These are phyloP conservation scores for Cyanodermella asteris DNA, from an alignment of 2,329 filamentous ascomycete species.

Conservation along the genomic window DNA sequence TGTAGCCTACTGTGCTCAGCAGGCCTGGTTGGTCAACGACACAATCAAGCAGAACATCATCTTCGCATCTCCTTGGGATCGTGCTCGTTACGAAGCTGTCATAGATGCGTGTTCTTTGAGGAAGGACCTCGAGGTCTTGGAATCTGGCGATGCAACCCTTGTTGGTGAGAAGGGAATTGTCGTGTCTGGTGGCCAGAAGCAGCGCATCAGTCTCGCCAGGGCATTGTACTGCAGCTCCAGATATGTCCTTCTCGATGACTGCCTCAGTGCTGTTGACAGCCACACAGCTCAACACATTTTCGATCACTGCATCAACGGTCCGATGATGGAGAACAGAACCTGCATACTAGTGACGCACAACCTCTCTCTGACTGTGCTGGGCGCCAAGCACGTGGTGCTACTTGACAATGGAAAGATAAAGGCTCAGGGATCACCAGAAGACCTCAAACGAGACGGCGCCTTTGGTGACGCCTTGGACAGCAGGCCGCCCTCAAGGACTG, in stretches of 20 bases:
- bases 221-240: slow-evolving; percentile 90
- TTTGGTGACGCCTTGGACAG: slow-evolving; percentile 67
- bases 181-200: slow-evolving; percentile 89
- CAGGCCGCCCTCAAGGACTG: slow-evolving; percentile 42
- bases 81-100: slow-evolving; percentile 67
- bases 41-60: slow-evolving; percentile 92
- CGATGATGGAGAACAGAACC: slow-evolving; percentile 69
- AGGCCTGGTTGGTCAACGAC: slow-evolving; percentile 90
- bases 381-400: slow-evolving; percentile 59
- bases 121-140: slow-evolving; percentile 76
- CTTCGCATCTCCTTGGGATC: slow-evolving; percentile 62
- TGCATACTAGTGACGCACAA: slow-evolving; percentile 96
- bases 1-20: slow-evolving; percentile 87
- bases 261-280: slow-evolving; percentile 86
- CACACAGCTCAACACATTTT: slow-evolving; percentile 98
- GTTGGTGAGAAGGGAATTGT: slow-evolving; percentile 97
- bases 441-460: slow-evolving; percentile 69
- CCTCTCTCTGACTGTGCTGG: slow-evolving; percentile 62
- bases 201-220: slow-evolving; percentile 87
- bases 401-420: slow-evolving; percentile 69
- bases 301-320: slow-evolving; percentile 71
- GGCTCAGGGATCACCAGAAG: slow-evolving; percentile 51
- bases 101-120: slow-evolving; percentile 79
- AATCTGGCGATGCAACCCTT: slow-evolving; percentile 76
- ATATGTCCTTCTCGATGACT: slow-evolving; percentile 82